Conservation (phyloP, 2,329 filamentous ascomycete genomes). For the Didymella arachidicola region DNA sequence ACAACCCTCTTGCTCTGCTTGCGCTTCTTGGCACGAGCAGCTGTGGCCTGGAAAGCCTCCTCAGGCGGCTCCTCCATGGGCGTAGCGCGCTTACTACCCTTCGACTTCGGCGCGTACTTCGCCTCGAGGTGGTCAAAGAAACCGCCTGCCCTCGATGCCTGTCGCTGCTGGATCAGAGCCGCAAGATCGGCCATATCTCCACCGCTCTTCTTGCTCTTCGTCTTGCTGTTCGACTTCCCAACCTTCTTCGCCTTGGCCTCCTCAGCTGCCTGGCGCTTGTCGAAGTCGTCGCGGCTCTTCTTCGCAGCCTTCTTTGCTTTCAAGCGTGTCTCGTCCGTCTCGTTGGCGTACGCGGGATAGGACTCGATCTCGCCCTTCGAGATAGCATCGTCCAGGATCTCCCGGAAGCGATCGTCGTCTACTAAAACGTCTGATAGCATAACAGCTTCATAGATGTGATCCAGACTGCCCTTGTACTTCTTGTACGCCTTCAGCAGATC, state of each 20-base stretch:
- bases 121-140: slow-evolving; percentile 48
- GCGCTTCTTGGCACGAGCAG: slow-evolving; percentile 38
- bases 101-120: slow-evolving; percentile 48
- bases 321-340: slow-evolving; percentile 54
- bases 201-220: slow-evolving; percentile 42
- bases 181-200: slow-evolving; percentile 48
- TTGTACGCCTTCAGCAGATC: slow-evolving; percentile 82
- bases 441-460: slow-evolving; percentile 77
- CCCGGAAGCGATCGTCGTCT: slow-evolving; percentile 85
- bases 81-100: slow-evolving; percentile 56
- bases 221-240: slow-evolving; percentile 33
- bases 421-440: slow-evolving; percentile 85
- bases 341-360: slow-evolving; percentile 74
- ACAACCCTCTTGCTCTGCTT: slow-evolving; percentile 33
- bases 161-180: slow-evolving; percentile 49
- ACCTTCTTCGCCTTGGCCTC: slow-evolving; percentile 70
- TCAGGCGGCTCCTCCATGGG: slow-evolving; percentile 66
- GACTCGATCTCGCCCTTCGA: slow-evolving; percentile 69
- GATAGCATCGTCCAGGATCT: slow-evolving; percentile 84
- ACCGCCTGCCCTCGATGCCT: slow-evolving; percentile 44
- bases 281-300: slow-evolving; percentile 53
- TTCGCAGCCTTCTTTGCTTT: slow-evolving; percentile 47
- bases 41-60: slow-evolving; percentile 62
- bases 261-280: slow-evolving; percentile 60
- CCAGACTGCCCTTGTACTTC: slow-evolving; percentile 76